phyloP scores from a whole-genome alignment of 106 monocot genomes.

The Phalaenopsis equestris region DNA sequence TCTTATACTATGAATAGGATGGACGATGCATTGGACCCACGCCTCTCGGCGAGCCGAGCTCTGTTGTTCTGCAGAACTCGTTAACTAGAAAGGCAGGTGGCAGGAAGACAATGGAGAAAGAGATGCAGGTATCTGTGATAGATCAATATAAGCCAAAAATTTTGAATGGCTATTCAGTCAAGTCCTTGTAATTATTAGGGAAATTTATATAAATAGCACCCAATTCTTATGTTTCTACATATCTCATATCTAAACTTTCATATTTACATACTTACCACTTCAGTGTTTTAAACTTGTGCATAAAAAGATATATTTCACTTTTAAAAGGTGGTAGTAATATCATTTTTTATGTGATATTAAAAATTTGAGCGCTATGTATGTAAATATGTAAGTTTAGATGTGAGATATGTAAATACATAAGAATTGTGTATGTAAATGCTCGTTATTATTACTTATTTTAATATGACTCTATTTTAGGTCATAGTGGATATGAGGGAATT shows the following conservation, averaged over 20 bases:
- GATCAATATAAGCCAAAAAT: not conserved
- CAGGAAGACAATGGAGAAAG: slow-evolving; percentile 58
- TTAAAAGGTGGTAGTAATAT: no score
- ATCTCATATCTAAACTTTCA: no score
- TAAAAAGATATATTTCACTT: no score
- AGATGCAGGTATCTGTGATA: slow-evolving; percentile 65
- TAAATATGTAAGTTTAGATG: no score
- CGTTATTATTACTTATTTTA: not conserved
- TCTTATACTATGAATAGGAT: slow-evolving; percentile 33
- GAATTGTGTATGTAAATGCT: no score
- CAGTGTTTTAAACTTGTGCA: no score
- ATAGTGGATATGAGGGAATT: slow-evolving; percentile 99
- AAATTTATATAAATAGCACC: no score
- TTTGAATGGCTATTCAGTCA: not conserved
- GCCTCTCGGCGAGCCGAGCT: slow-evolving; percentile 33
- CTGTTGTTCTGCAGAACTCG: slow-evolving; percentile 47
- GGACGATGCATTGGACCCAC: slow-evolving; percentile 46
- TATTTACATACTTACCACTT: no score
- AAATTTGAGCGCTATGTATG: no score
- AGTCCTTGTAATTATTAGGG: not conserved
- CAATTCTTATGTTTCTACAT: no score
- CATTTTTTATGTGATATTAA: no score
- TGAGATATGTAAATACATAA: no score
- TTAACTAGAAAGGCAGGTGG: slow-evolving; percentile 93
- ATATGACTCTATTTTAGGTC: slow-evolving; percentile 33